Base-by-base conservation (phyloP, 768 basidiomycete species). In the Rhodotorula paludigena region DNA sequence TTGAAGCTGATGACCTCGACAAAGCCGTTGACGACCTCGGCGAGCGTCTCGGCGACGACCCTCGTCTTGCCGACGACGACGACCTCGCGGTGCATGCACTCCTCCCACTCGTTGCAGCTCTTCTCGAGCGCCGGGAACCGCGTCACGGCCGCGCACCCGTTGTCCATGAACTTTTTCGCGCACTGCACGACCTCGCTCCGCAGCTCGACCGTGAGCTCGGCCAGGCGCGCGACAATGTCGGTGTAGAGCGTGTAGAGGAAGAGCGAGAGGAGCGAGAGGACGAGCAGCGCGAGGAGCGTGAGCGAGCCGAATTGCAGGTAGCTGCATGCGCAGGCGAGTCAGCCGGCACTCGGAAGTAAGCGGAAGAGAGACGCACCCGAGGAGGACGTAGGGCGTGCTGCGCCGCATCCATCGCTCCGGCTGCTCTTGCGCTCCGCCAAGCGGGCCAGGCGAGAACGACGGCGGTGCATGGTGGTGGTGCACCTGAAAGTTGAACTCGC, bases 1-100 rank as follows among this genome's bases (percentile, higher is more conserved):
- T 93, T 96, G 91, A 92, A 97, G 77, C 89, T 92, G 79, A 99
- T 93, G 56, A 89, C 89, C 76, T 99, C 94, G 21, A 98, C 89
- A 76, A 99, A 99, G 2, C 90, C 87, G 77, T 97, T 96, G 69
- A 97, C 87, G 51, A 97, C 89, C 76, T 96, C 93, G 59, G 91
- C 94, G 78, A 98, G 87, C 64, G 96, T 85, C 82, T 97, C 92
- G 64, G 93, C 92, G 51, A 89, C 87, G 72, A 99, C 88, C 74
- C 85, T 86, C 66, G 92, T 90, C 64, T 91, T 88, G 2, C 91
- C 91, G 48, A 93, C 85, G 47, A 87, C 86, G 28, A 87, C 86
- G 61, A 93, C 91, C 81, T 97, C 93, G 66, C 90, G 87, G 10
- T 85, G 84, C 74, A 75, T 75, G 65, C 75, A 76, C 35, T 72